phyloP scores from a whole-genome alignment of 2,329 filamentous ascomycete species.

The Pestalotiopsis sp. region DNA sequence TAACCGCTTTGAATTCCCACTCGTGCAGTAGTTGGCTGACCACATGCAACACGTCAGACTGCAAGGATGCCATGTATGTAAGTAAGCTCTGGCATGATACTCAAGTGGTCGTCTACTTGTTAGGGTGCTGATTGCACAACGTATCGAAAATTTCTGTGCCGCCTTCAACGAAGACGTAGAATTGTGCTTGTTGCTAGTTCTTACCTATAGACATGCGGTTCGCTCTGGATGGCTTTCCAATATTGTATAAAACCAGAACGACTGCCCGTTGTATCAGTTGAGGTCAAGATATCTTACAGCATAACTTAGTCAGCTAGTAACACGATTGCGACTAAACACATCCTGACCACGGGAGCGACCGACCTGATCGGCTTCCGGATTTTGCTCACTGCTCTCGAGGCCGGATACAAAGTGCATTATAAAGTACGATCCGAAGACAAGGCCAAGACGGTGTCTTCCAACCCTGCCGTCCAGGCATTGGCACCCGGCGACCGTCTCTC shows the following conservation, averaged over 20 bases:
- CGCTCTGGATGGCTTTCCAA: neutral
- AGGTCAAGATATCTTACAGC: neutral
- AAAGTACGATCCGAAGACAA: conserved; percentile 26
- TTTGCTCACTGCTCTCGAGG: conserved; percentile 23
- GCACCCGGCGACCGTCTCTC: conserved; percentile 19
- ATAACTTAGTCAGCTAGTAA: neutral
- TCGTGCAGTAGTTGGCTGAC: neutral
- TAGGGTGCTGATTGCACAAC: no score
- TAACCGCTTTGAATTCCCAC: neutral
- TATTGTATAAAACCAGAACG: neutral
- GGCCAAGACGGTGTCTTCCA: conserved; percentile 20
- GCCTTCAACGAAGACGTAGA: no score
- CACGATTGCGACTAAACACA: neutral
- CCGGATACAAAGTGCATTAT: conserved; percentile 26
- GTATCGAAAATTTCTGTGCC: no score
- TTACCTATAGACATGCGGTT: no score
- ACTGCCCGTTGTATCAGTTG: neutral
- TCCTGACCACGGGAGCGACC: neutral
- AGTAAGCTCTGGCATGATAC: neutral
- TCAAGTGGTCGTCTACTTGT: no score
- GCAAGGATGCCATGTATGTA: neutral
- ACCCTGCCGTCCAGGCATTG: conserved; percentile 22
- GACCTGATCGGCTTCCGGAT: conserved; percentile 23
- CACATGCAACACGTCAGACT: neutral
- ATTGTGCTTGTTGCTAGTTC: no score